Evolutionary conservation across 2,329 filamentous ascomycete species (phyloP).

Genomic region (Lanzia echinophila): DNA sequence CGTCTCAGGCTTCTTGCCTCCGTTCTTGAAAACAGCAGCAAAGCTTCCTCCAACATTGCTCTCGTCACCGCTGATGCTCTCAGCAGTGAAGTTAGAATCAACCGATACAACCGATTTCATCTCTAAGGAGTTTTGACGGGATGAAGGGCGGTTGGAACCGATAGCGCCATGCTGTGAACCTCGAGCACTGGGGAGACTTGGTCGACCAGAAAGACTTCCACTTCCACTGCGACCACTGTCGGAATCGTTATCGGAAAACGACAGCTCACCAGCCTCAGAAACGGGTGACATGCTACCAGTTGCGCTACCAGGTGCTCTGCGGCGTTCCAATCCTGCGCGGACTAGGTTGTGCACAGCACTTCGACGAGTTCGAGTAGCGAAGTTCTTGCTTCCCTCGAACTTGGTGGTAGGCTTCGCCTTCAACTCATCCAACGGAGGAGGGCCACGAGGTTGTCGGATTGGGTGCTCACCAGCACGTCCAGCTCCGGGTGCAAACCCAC

Average conservation of each 20-base stretch:
- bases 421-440: constrained; percentile 86
- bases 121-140: constrained; percentile 54
- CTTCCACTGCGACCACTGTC: constrained; percentile 64
- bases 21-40: constrained; percentile 59
- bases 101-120: constrained; percentile 38
- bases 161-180: constrained; percentile 78
- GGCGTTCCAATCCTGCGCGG: constrained; percentile 79
- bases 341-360: constrained; percentile 89
- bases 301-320: constrained; percentile 62
- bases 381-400: constrained; percentile 96
- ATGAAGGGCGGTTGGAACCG: constrained; percentile 75
- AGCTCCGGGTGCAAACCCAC: constrained; percentile 81
- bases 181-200: constrained; percentile 66
- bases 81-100: constrained; percentile 48
- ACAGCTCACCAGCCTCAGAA: constrained; percentile 66
- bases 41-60: constrained; percentile 55
- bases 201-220: constrained; percentile 66
- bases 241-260: constrained; percentile 70
- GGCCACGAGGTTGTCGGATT: constrained; percentile 83
- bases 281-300: constrained; percentile 84
- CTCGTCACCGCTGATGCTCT: constrained; percentile 61
- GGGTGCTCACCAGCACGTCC: constrained; percentile 92
- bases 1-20: constrained; percentile 48
- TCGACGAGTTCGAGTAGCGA: constrained; percentile 84
- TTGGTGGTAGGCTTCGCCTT: constrained; percentile 83